Percentiles rank a stretch among this genome's conserved stretches.
These are phyloP conservation scores for Gyromitra esculenta DNA, from an alignment of 2,329 filamentous ascomycete genomes.

Conservation along the genomic window DNA sequence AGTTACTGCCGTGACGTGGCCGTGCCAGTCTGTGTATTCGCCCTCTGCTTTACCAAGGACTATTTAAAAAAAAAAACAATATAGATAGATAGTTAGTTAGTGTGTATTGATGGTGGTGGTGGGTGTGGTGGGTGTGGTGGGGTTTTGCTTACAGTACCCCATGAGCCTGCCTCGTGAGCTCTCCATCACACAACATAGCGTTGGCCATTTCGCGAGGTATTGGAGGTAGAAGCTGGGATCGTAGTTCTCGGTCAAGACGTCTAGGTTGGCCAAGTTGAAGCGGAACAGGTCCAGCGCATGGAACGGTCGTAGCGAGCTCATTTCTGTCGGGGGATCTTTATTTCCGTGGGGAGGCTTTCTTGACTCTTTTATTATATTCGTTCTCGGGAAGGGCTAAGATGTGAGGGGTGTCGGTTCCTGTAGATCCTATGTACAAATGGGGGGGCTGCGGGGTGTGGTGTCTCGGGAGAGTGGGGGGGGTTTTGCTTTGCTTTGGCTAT, in stretches of 20 bases:
- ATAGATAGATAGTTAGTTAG: conserved; percentile 49
- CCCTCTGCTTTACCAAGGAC: conserved; percentile 83
- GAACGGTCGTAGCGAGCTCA: conserved; percentile 89
- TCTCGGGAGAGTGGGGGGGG: not conserved
- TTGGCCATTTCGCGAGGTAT: conserved; percentile 95
- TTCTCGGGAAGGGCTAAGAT: conserved; percentile 9
- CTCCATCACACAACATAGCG: conserved; percentile 91
- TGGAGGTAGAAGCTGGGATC: conserved; percentile 94
- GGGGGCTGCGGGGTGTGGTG: conserved; percentile 18
- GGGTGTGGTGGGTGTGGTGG: conserved; percentile 28
- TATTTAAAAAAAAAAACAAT: conserved; percentile 60
- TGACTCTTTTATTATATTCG: not conserved
- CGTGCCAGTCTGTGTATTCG: conserved; percentile 74
- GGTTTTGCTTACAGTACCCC: conserved; percentile 78
- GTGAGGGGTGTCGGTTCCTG: not conserved
- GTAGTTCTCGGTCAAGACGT: conserved; percentile 97
- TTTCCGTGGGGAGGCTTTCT: not conserved
- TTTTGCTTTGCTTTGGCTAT: conserved; percentile 20
- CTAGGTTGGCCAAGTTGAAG: conserved; percentile 93
- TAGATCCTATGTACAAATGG: conserved; percentile 29
- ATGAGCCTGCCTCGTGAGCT: conserved; percentile 87
- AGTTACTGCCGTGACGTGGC: conserved; percentile 94
- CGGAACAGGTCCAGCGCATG: conserved; percentile 83
- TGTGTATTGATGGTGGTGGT: not conserved
- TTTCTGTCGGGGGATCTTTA: conserved; percentile 60